These are phyloP conservation scores for Peterozyma toletana DNA, from an alignment of 805 yeast species.

Conservation along the genomic window DNA sequence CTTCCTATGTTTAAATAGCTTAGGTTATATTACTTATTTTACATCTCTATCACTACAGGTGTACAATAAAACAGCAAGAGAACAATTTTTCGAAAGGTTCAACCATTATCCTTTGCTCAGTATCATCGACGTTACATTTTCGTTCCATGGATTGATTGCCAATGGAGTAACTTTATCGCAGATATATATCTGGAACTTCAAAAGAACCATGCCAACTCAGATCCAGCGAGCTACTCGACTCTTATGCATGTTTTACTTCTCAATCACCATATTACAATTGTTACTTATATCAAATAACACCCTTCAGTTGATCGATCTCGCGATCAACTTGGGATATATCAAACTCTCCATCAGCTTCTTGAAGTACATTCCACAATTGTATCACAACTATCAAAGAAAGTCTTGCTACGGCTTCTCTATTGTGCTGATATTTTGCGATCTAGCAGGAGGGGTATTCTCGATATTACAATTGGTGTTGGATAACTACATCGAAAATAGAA, in stretches of 20 bases:
- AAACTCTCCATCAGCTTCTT: constrained; percentile 35
- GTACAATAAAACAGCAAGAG: constrained; percentile 23
- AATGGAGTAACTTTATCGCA: constrained; percentile 32
- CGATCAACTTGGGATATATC: constrained; percentile 32
- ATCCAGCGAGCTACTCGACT: constrained; percentile 14
- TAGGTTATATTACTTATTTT: constrained; percentile 39
- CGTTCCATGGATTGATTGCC: constrained; percentile 37
- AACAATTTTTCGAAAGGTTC: constrained; percentile 19
- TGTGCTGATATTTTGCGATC: constrained; percentile 30
- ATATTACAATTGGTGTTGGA: constrained; percentile 31
- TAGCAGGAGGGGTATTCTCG: constrained; percentile 33
- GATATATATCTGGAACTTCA: constrained; percentile 26
- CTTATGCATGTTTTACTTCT: constrained; percentile 8
- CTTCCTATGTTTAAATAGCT: constrained; percentile 33
- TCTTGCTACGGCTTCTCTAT: constrained; percentile 41
- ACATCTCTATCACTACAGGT: constrained; percentile 35
- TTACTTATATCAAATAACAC: constrained; percentile 4
- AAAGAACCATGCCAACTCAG: constrained; percentile 20
- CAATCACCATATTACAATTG: constrained; percentile 12
- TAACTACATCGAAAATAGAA: constrained; percentile 22
- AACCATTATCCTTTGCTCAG: constrained; percentile 35
- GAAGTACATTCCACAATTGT: constrained; percentile 45
- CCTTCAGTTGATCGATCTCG: constrained; percentile 27
- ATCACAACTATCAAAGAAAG: constrained; percentile 30
- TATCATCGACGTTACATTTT: constrained; percentile 36